Evolutionary conservation across 2,329 filamentous ascomycete species (phyloP).

Genomic region (Coleophoma crateriformis): DNA sequence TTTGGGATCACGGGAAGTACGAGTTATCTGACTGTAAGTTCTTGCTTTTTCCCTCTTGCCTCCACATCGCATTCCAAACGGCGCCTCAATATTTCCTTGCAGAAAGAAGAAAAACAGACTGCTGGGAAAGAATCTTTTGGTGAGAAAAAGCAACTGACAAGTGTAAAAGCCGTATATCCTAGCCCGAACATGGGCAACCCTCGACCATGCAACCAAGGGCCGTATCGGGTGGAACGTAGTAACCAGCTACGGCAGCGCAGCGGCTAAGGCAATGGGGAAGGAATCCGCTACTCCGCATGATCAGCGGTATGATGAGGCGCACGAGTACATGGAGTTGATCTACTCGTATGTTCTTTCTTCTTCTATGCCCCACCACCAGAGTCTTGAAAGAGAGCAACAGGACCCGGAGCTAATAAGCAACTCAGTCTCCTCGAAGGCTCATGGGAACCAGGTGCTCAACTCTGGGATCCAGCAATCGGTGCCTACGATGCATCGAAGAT

Average conservation of each 20-base stretch:
- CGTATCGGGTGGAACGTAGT: constrained; percentile 60
- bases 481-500: background rate
- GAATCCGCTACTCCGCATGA: constrained; percentile 55
- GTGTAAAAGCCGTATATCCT: constrained; percentile 51
- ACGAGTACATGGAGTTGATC: constrained; percentile 46
- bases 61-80: background rate
- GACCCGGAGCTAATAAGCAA: background rate
- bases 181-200: constrained; percentile 54
- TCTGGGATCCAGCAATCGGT: background rate
- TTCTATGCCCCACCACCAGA: background rate
- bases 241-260: constrained; percentile 54
- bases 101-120: too few species aligned
- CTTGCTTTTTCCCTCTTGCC: constrained; percentile 42
- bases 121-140: too few species aligned
- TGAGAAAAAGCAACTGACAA: too few species aligned
- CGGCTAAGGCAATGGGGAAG: constrained; percentile 54
- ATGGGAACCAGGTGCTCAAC: background rate
- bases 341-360: background rate
- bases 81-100: constrained; percentile 26
- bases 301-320: constrained; percentile 54
- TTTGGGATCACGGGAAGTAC: constrained; percentile 63
- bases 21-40: constrained; percentile 37
- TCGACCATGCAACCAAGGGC: constrained; percentile 60
- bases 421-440: background rate
- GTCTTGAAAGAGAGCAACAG: background rate